Evolutionary conservation across 176 grass and related monocot species (phyloP).

Genomic region (Lolium perenne): DNA sequence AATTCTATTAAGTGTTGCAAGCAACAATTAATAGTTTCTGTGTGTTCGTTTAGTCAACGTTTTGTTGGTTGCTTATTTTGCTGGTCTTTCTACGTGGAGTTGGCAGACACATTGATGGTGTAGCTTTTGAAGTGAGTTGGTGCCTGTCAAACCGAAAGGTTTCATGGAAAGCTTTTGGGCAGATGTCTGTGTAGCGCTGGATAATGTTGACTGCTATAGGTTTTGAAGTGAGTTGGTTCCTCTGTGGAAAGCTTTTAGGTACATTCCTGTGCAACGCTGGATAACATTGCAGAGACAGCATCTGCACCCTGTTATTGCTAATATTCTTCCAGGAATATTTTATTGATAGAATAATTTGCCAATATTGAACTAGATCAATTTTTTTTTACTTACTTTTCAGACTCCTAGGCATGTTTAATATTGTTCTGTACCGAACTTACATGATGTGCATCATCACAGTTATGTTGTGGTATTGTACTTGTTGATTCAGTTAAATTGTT

Average conservation of each 20-base stretch:
- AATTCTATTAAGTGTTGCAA: background rate
- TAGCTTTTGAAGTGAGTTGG: background rate
- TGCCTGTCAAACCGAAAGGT: background rate
- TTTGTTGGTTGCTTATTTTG: background rate
- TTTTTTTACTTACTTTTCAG: background rate
- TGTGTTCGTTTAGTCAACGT: background rate
- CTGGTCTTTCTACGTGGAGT: background rate
- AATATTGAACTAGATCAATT: background rate
- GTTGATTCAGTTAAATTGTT: conserved; percentile 29
- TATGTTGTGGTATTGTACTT: background rate
- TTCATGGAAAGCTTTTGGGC: background rate
- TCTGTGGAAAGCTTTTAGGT: background rate
- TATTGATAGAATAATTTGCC: background rate
- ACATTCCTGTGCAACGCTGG: background rate
- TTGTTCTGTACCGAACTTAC: background rate
- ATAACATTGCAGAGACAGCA: background rate
- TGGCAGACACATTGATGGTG: background rate
- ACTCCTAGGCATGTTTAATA: background rate
- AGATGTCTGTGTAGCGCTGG: no score
- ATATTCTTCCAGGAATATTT: background rate
- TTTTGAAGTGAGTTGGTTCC: background rate
- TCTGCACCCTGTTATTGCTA: background rate
- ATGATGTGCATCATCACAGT: background rate
- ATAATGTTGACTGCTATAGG: background rate
- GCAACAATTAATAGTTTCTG: background rate